Evolutionary conservation across 768 basidiomycete genomes (phyloP).

Genomic region (Boletus rubroflammeus): DNA sequence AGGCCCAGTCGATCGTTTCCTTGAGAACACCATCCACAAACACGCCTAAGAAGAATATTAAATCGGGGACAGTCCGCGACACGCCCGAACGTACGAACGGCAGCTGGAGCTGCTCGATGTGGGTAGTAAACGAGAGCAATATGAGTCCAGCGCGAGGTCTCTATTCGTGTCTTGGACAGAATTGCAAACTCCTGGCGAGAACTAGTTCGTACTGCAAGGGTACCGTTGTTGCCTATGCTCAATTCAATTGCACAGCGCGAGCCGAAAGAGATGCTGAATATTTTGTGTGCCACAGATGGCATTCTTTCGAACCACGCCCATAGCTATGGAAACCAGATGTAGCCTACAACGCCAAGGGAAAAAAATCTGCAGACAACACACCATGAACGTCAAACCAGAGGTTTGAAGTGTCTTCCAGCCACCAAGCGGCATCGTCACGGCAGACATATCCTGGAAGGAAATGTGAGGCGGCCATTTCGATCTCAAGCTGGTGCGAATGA

Average conservation of each 20-base stretch:
- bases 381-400: slow-evolving; percentile 74
- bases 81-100: slow-evolving; percentile 49
- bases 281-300: slow-evolving; percentile 31
- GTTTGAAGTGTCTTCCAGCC: slow-evolving; percentile 51
- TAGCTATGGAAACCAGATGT: slow-evolving; percentile 27
- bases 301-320: slow-evolving; percentile 50
- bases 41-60: slow-evolving; percentile 44
- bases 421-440: slow-evolving; percentile 47
- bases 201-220: slow-evolving; percentile 45
- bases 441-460: slow-evolving; percentile 56
- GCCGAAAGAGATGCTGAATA: slow-evolving; percentile 38
- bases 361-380: slow-evolving; percentile 17
- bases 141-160: slow-evolving; percentile 69
- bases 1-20: slow-evolving; percentile 60
- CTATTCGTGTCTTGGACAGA: slow-evolving; percentile 46
- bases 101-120: slow-evolving; percentile 49
- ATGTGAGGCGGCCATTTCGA: slow-evolving; percentile 79
- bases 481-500: slow-evolving; percentile 68
- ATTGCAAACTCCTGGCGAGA: slow-evolving; percentile 38
- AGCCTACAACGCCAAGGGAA: not conserved
- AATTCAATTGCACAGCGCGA: slow-evolving; percentile 40
- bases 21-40: slow-evolving; percentile 70
- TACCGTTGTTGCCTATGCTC: slow-evolving; percentile 52
- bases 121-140: slow-evolving; percentile 64
- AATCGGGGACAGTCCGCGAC: not conserved